Base-by-base conservation (phyloP, 2,329 filamentous ascomycete species). In the Aspergillus nomiae region DNA sequence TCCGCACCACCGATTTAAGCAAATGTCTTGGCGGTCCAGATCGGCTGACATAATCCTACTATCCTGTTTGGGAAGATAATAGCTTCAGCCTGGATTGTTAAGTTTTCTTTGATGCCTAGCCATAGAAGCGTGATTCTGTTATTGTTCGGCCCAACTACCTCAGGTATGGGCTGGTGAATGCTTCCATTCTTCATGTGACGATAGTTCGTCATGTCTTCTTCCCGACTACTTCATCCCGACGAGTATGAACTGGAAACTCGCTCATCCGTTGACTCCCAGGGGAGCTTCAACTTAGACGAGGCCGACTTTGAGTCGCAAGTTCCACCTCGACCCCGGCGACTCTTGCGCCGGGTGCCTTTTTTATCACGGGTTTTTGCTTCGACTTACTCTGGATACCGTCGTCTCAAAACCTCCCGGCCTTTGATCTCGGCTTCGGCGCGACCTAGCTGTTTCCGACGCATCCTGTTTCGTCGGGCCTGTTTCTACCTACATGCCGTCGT, bases 241-340 rank as follows among this genome's bases (percentile, higher is more conserved):
- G 77, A 79, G 67, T 80, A 79, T 64, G 77, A 80, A 69, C 73
- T 80, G 43, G 76, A 70, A 36, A 70, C 71, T 60, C 76, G 76
- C 10, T 79, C 78, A 7, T 80, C 78, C 1, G 48, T 74, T 30
- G 78, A 80, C 60, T 78, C 77, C 2, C 71, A 76, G 45, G 78
- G 74, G 60, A 76, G 71, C 43, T 80, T 81, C 66, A 74, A 80
- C 62, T 72, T 81, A 16, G 78, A 80, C 59, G 78, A 78, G 32
- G 73, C 72, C 59, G 78, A 80, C 66, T 80, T 80, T 58, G 78
- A 79, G 68, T 74, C 78, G 3, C 76, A 79, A 62, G 60, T 71
- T 14, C 71, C 71, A 12, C 68, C 70, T 2, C 70, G 64, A n/a
- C 67, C 69, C 3, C 71, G 73, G 55, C 71, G 71, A 51, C 63